Base-by-base conservation (phyloP, 2,329 filamentous ascomycete genomes). In the Plectosphaerella plurivora region DNA sequence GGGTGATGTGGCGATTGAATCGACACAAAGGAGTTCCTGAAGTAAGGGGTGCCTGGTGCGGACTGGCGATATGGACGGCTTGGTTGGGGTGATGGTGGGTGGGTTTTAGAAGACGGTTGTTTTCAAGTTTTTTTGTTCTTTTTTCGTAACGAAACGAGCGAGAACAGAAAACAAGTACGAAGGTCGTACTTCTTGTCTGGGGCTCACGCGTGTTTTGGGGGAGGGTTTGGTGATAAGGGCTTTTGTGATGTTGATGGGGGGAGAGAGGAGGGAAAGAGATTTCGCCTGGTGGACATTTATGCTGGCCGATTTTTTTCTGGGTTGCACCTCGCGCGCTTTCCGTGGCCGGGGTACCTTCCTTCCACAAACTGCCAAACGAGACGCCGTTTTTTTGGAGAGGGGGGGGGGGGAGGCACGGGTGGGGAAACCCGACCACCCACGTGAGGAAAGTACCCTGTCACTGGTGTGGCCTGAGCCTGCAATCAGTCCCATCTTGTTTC, bases 91-190 rank as follows among this genome's bases (percentile, higher is more conserved):
- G 37, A n/a, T 41, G 41, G 41, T 41, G 37, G 22, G 37, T 41
- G 37, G 41, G 41, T 44, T 44, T 44, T 44, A 49, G 47, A 39
- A 18, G 33, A 10, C 28, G 65, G 59, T 68, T 69, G 72, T 82
- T 83, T 81, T 77, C 73, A 72, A 66, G 50, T 63, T 84, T 84
- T 83, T 83, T 82, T 77, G 69, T 65, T 72, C 70, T 70, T 71
- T 79, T 79, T 80, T 72, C 73, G 66, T 70, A 62, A 66, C 73
- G 73, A 73, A 76, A 73, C 71, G 76, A 75, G 73, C 72, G 76
- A 79, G 79, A 76, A 78, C 78, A 83, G 76, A 79, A 75, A 78
- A 74, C 68, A 73, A 77, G 77, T 73, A 79, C 77, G 76, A 76
- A 68, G 71, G 74, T 73, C 77, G 78, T 76, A 79, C 78, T 79